Percentiles rank a stretch among this genome's conserved stretches.
phyloP scores from a whole-genome alignment of 164 flowering plant species.

The Macadamia tetraphylla region DNA sequence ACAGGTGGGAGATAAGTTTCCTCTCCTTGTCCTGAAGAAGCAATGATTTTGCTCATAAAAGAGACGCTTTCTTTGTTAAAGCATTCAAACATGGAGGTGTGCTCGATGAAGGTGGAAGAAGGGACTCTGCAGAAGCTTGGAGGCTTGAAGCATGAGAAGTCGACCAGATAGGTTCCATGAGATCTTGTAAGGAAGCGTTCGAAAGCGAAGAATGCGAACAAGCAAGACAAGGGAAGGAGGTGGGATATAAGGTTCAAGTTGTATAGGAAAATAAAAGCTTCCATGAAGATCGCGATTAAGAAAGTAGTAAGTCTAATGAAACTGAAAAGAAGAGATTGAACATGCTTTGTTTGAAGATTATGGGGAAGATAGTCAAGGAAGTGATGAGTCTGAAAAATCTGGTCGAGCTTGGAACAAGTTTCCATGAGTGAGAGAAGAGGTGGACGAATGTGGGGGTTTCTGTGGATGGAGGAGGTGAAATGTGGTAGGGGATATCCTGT shows the following conservation, averaged over 20 bases:
- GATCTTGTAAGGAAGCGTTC: conserved; percentile 20
- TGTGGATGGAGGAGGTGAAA: no score
- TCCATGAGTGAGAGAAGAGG: neutral
- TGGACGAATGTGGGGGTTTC: no score
- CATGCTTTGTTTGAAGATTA: conserved; percentile 9
- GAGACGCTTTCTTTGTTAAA: conserved; percentile 38
- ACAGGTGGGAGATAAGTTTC: conserved; percentile 61
- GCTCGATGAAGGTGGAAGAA: conserved; percentile 42
- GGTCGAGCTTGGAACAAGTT: neutral
- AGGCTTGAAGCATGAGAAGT: conserved; percentile 62
- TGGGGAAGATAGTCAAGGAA: conserved; percentile 37
- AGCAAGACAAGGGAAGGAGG: conserved; percentile 7
- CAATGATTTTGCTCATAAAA: conserved; percentile 56
- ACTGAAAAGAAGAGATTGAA: conserved; percentile 3
- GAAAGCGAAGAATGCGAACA: conserved; percentile 16
- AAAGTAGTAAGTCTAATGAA: conserved; percentile 12
- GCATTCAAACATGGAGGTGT: conserved; percentile 24
- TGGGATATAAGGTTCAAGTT: conserved; percentile 24
- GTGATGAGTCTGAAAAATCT: neutral
- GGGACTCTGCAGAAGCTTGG: conserved; percentile 52
- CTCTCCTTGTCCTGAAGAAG: conserved; percentile 51
- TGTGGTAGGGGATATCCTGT: no score
- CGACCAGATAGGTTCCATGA: conserved; percentile 42
- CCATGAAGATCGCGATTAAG: conserved; percentile 13
- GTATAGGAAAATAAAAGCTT: conserved; percentile 17